phyloP scores from a whole-genome alignment of 2,329 filamentous ascomycete species.

The Aspergillus pseudoviridinutans region DNA sequence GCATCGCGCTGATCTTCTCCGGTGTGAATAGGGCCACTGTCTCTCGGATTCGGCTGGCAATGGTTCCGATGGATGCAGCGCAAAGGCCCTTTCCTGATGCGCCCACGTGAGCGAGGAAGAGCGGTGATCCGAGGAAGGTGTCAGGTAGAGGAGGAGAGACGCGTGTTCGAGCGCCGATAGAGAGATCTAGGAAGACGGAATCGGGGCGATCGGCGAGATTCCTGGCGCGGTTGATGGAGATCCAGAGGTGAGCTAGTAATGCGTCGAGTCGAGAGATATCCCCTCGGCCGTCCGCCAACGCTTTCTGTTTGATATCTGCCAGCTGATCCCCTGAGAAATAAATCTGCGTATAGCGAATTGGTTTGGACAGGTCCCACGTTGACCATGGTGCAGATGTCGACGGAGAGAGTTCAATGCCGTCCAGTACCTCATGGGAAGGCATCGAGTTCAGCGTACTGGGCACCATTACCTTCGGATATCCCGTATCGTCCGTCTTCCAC shows the following conservation, averaged over 20 bases:
- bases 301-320: constrained; percentile 27
- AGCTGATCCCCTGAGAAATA: constrained; percentile 39
- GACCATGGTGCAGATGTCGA: constrained; percentile 36
- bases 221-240: constrained; percentile 42
- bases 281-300: constrained; percentile 4
- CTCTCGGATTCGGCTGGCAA: constrained; percentile 28
- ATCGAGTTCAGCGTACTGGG: constrained; percentile 1
- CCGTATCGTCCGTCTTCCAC: constrained; percentile 31
- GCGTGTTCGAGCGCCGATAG: constrained; percentile 40
- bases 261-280: constrained; percentile 44
- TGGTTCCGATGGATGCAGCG: neutral
- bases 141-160: constrained; percentile 33
- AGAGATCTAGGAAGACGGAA: constrained; percentile 39
- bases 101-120: constrained; percentile 38
- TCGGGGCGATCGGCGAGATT: constrained; percentile 19
- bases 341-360: constrained; percentile 32
- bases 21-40: constrained; percentile 37
- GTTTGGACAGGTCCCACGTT: constrained; percentile 38
- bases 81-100: constrained; percentile 4
- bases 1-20: constrained; percentile 35
- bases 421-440: constrained; percentile 1
- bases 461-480: constrained; percentile 4
- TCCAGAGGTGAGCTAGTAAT: constrained; percentile 47
- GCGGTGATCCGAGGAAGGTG: constrained; percentile 44
- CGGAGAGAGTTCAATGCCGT: constrained; percentile 25